phyloP scores from a whole-genome alignment of 495 filamentous ascomycete genomes.

The Podospora conica region DNA sequence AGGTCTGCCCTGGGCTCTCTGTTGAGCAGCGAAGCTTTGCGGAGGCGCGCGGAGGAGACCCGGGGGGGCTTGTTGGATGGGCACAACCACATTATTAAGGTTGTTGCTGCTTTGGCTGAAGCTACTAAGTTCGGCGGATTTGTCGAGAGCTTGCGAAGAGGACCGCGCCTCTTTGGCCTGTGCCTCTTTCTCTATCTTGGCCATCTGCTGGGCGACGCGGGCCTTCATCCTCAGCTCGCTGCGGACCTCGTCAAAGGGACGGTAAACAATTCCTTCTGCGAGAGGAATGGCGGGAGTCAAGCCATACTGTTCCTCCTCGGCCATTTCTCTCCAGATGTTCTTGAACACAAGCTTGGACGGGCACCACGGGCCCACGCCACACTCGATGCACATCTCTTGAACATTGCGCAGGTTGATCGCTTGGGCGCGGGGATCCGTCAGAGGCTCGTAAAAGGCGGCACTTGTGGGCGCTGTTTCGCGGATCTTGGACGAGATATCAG shows the following conservation, averaged over 20 bases:
- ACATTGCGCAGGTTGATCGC: constrained; percentile 32
- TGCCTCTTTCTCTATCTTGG: not conserved
- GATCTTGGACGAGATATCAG: constrained; percentile 46
- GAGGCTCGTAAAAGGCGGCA: constrained; percentile 35
- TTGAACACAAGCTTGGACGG: constrained; percentile 40
- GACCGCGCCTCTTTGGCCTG: constrained; percentile 7
- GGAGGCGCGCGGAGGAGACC: constrained; percentile 41
- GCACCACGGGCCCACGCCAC: constrained; percentile 47
- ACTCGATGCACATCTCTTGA: constrained; percentile 37
- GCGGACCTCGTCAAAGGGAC: constrained; percentile 43
- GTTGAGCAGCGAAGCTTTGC: constrained; percentile 56
- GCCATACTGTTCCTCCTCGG: constrained; percentile 63
- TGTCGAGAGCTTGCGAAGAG: constrained; percentile 10
- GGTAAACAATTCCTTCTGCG: constrained; percentile 61
- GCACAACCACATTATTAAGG: not conserved
- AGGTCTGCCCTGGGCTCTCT: constrained; percentile 43
- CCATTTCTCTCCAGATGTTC: constrained; percentile 61
- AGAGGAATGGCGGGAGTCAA: constrained; percentile 65
- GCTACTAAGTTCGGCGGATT: constrained; percentile 21
- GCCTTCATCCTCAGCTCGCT: constrained; percentile 31
- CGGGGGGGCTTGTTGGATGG: constrained; percentile 10
- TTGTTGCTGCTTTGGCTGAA: constrained; percentile 18
- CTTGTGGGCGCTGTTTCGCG: constrained; percentile 43
- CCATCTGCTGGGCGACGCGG: constrained; percentile 21
- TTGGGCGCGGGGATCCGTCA: constrained; percentile 13